phyloP scores from a whole-genome alignment of 495 filamentous ascomycete species.

The Collariella sp. region DNA sequence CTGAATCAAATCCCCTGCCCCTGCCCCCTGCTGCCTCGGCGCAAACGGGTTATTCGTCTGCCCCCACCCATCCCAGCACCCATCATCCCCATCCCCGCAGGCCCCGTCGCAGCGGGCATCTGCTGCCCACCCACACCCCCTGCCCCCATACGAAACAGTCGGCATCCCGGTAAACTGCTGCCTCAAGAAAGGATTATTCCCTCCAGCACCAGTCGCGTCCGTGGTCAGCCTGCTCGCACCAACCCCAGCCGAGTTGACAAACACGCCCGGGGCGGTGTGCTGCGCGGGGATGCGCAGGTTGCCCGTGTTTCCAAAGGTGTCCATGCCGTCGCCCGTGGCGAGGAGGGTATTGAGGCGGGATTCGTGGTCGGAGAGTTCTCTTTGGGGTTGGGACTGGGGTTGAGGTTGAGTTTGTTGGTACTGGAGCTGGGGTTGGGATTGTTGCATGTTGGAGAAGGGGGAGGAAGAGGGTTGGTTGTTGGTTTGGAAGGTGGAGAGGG shows the following conservation, averaged over 20 bases:
- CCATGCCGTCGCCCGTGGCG: slow-evolving; percentile 77
- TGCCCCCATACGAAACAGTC: slow-evolving; percentile 39
- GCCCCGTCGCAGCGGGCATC: slow-evolving; percentile 71
- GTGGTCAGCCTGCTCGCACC: slow-evolving; percentile 59
- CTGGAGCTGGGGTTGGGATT: slow-evolving; percentile 14
- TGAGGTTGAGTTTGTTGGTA: slow-evolving; percentile 34
- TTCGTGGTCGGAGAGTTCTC: slow-evolving; percentile 63
- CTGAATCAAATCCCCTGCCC: slow-evolving; percentile 82
- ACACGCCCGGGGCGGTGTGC: slow-evolving; percentile 93
- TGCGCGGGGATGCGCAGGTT: slow-evolving; percentile 92
- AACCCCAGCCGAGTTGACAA: slow-evolving; percentile 87
- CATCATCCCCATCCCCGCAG: slow-evolving; percentile 47
- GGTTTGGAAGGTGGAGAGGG: slow-evolving; percentile 42
- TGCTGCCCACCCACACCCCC: slow-evolving; percentile 33
- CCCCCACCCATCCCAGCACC: slow-evolving; percentile 20
- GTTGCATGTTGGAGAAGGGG: slow-evolving; percentile 19
- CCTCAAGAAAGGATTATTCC: slow-evolving; percentile 83
- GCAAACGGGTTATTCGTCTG: slow-evolving; percentile 67
- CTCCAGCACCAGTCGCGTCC: slow-evolving; percentile 72
- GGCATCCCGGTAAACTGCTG: slow-evolving; percentile 77
- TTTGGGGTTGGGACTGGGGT: slow-evolving; percentile 39
- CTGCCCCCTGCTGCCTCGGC: slow-evolving; percentile 26
- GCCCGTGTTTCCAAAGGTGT: slow-evolving; percentile 95
- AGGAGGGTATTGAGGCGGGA: slow-evolving; percentile 87
- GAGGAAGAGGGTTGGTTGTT: slow-evolving; percentile 7